Evolutionary conservation across 1,139 yeast genomes (phyloP).

Genomic region (Debaryomyces sp.): DNA sequence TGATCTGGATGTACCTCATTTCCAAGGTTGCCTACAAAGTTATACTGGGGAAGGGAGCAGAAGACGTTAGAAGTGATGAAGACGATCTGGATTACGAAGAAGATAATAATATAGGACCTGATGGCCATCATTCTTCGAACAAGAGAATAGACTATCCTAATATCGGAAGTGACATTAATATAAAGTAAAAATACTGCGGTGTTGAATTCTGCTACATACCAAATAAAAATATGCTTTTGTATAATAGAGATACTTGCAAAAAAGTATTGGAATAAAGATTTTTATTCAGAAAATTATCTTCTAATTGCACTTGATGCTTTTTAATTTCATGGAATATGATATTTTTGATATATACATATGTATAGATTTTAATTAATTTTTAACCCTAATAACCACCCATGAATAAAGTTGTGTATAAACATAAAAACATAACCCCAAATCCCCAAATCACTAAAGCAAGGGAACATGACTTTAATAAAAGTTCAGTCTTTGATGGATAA

Average conservation of each 20-base stretch:
- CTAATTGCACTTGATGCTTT: not conserved
- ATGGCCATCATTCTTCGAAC: not conserved
- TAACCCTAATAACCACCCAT: constrained; percentile 14
- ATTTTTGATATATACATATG: not conserved
- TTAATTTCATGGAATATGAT: not conserved
- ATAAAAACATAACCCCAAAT: constrained; percentile 41
- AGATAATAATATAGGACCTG: constrained; percentile 13
- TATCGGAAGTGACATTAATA: not conserved
- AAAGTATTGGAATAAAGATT: not conserved
- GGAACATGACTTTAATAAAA: constrained; percentile 28
- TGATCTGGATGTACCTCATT: constrained; percentile 79
- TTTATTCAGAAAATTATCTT: not conserved
- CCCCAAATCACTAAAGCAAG: constrained; percentile 46
- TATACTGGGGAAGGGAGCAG: constrained; percentile 72
- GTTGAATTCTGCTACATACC: not conserved
- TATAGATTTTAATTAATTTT: not conserved
- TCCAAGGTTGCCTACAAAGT: constrained; percentile 70
- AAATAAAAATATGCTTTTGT: not conserved
- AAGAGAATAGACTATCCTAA: not conserved
- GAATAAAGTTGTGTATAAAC: constrained; percentile 40
- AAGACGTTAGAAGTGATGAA: constrained; percentile 79
- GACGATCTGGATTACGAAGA: constrained; percentile 38
- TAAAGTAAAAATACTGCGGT: not conserved
- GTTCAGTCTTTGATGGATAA: constrained; percentile 26
- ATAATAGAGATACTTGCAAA: constrained; percentile 1